Conservation (phyloP, 306 rosid genomes). For the Delonix regia region DNA sequence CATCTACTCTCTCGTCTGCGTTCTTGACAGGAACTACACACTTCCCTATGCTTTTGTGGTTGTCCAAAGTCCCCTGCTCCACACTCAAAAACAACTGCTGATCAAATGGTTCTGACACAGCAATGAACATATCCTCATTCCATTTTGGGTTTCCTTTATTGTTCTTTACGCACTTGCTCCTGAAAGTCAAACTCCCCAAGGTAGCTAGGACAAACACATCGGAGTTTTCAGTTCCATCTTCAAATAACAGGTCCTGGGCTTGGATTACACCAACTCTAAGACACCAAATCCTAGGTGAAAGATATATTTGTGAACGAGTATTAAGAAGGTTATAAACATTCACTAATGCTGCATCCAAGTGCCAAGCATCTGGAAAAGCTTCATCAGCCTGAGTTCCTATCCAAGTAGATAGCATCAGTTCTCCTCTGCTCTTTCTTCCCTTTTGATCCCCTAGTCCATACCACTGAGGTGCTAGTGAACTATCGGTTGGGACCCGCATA, state of each 20-base stretch:
- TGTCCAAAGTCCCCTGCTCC: conserved; percentile 20
- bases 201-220: conserved; percentile 36
- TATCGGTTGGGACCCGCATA: conserved; percentile 35
- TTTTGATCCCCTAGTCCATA: conserved; percentile 25
- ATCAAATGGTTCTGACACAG: conserved; percentile 52
- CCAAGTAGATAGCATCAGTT: conserved; percentile 47
- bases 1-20: conserved; percentile 24
- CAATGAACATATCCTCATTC: conserved; percentile 47
- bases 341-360: conserved; percentile 13
- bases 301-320: conserved; percentile 31
- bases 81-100: conserved; percentile 35
- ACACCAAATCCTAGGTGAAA: conserved; percentile 41
- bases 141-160: conserved; percentile 38
- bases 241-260: conserved; percentile 33
- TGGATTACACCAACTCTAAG: conserved; percentile 40
- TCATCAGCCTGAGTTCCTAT: conserved; percentile 49
- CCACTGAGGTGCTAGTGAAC: conserved; percentile 40
- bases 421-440: conserved; percentile 25
- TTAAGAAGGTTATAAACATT: neutral
- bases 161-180: conserved; percentile 30
- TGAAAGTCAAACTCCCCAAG: conserved; percentile 35
- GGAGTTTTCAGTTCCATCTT: conserved; percentile 33
- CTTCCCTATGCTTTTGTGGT: conserved; percentile 36
- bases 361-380: conserved; percentile 41
- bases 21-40: conserved; percentile 34